A percentile compares a stretch with the other conserved stretches of the same genome.
phyloP scores from a whole-genome alignment of 331 rosid genomes.

The Phaseolus coccineus region DNA sequence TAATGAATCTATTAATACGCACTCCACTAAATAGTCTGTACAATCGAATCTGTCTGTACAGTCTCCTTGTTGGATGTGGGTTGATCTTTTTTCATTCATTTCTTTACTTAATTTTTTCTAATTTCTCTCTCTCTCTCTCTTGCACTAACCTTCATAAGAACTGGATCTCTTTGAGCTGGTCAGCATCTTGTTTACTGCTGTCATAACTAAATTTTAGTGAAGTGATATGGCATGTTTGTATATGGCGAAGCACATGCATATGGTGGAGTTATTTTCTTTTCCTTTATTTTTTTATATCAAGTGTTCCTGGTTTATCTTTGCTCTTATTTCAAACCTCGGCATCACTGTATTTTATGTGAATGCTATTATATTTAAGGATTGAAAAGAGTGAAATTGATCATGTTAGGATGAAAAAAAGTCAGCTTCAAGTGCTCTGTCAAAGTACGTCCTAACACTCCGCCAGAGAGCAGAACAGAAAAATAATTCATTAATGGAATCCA shows the following conservation, averaged over 20 bases:
- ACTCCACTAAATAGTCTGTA: neutral
- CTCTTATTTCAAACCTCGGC: neutral
- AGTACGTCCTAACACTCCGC: slow-evolving; percentile 57
- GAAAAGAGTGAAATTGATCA: slow-evolving; percentile 16
- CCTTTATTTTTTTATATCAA: neutral
- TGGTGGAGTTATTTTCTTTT: neutral
- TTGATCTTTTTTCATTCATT: slow-evolving; percentile 5
- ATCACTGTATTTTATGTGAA: neutral
- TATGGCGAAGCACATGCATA: slow-evolving; percentile 1
- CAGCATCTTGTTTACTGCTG: slow-evolving; percentile 17
- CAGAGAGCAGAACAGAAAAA: slow-evolving; percentile 72
- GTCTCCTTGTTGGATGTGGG: slow-evolving; percentile 27
- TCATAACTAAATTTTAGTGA: slow-evolving; percentile 32
- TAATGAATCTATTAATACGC: neutral
- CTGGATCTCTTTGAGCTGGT: slow-evolving; percentile 21
- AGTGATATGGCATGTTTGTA: neutral
- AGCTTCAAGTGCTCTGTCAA: slow-evolving; percentile 72
- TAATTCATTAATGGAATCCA: slow-evolving; percentile 70
- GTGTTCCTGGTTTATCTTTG: slow-evolving; percentile 18
- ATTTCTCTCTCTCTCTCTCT: slow-evolving; percentile 11
- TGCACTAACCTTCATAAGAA: slow-evolving; percentile 17
- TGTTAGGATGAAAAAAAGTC: slow-evolving; percentile 73
- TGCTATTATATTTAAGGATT: slow-evolving; percentile 34
- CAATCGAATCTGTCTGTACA: neutral
- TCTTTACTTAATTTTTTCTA: neutral